Conservation (phyloP, 2,329 filamentous ascomycete genomes). For the Zasmidium citrigriseum region DNA sequence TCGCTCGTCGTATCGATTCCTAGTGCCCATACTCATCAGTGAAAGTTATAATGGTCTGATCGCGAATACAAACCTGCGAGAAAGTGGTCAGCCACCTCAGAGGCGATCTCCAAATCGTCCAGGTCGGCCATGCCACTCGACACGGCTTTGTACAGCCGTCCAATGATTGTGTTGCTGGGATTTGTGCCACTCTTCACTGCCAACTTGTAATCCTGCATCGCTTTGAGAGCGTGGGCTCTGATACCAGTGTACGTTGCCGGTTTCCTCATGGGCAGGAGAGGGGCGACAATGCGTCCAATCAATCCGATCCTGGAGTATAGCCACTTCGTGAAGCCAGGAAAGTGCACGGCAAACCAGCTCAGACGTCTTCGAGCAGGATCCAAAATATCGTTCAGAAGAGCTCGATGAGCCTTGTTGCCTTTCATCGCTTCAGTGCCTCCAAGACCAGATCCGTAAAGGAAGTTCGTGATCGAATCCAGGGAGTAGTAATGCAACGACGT, state of each 20-base stretch:
- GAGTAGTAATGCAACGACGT: slow-evolving; percentile 54
- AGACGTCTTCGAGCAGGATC: slow-evolving; percentile 48
- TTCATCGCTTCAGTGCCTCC: slow-evolving; percentile 48
- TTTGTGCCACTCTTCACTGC: slow-evolving; percentile 25
- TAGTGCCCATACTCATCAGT: no score
- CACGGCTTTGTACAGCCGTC: slow-evolving; percentile 37
- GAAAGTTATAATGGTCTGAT: no score
- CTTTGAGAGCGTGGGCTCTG: slow-evolving; percentile 44
- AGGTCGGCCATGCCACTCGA: slow-evolving; percentile 25
- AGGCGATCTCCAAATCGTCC: slow-evolving; percentile 51
- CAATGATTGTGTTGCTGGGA: slow-evolving; percentile 39
- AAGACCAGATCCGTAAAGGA: slow-evolving; percentile 49
- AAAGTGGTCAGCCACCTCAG: slow-evolving; percentile 57
- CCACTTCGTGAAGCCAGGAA: slow-evolving; percentile 50
- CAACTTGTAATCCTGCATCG: slow-evolving; percentile 28
- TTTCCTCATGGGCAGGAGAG: slow-evolving; percentile 52
- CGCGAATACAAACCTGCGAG: slow-evolving; percentile 42
- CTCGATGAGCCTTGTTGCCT: slow-evolving; percentile 41
- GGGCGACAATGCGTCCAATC: slow-evolving; percentile 39
- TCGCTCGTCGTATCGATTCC: slow-evolving; percentile 55
- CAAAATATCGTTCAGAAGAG: slow-evolving; percentile 51
- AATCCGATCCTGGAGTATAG: slow-evolving; percentile 47
- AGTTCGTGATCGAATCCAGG: slow-evolving; percentile 55
- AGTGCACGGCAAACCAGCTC: slow-evolving; percentile 54
- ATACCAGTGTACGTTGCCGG: slow-evolving; percentile 56